Percentiles rank a stretch among this genome's conserved stretches.
These are phyloP conservation scores for Lactifluus volemus DNA, from an alignment of 768 basidiomycete genomes.

Conservation along the genomic window DNA sequence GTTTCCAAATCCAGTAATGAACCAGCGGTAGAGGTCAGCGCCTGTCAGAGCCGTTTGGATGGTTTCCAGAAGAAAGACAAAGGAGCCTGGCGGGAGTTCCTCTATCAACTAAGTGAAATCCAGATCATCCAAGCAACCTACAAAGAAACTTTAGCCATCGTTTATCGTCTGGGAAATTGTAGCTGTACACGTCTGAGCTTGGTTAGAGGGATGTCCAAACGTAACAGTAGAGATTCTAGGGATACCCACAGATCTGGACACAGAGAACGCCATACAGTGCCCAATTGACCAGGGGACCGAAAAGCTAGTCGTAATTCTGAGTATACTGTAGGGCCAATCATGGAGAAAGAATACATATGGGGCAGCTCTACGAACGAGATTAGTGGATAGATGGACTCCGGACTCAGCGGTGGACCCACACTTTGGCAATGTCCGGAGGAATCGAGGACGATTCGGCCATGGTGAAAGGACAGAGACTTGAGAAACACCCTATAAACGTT, in stretches of 20 bases:
- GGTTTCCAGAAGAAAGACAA: conserved; percentile 1
- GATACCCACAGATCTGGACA: not conserved
- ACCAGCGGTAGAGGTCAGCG: conserved; percentile 2
- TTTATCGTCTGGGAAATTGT: conserved; percentile 8
- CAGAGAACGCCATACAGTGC: not conserved
- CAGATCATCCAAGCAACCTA: not conserved
- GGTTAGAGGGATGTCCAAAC: not conserved
- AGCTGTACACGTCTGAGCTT: conserved; percentile 1
- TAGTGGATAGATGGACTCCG: not conserved
- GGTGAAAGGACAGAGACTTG: not conserved
- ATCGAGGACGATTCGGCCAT: not conserved
- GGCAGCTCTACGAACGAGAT: not conserved
- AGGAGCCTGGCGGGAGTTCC: not conserved
- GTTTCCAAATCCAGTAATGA: conserved; percentile 2
- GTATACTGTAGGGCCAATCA: not conserved
- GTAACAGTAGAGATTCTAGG: not conserved
- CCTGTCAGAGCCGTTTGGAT: not conserved
- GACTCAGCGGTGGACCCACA: not conserved
- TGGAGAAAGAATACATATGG: not conserved
- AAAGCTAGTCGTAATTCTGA: not conserved
- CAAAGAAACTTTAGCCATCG: not conserved
- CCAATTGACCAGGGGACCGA: not conserved
- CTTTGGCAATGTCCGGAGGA: not conserved
- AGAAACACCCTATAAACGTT: not conserved
- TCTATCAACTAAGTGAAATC: not conserved